Percentiles rank a stretch among this genome's conserved stretches.
These are phyloP conservation scores for Escallonia herrerae DNA, from an alignment of 129 eudicot species.

Conservation along the genomic window DNA sequence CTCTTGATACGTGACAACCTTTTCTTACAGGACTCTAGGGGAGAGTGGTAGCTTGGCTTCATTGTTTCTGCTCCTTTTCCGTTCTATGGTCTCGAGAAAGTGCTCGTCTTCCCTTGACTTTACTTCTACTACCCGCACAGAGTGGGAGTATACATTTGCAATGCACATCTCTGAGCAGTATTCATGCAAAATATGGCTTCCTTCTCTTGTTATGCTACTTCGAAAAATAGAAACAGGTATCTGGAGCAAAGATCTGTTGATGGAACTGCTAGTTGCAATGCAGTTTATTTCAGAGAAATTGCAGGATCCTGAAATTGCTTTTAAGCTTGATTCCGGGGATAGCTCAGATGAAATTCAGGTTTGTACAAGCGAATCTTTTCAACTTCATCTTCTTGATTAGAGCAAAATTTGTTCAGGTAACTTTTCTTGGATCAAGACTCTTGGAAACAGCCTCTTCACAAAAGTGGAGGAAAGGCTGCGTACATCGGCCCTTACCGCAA, in stretches of 20 bases:
- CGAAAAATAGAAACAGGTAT: conserved; percentile 35
- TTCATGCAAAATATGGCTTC: conserved; percentile 80
- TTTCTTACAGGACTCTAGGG: conserved; percentile 65
- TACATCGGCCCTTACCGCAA: too few species aligned
- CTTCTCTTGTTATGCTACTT: conserved; percentile 63
- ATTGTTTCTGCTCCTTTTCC: conserved; percentile 64
- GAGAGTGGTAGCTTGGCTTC: conserved; percentile 69
- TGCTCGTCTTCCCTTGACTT: conserved; percentile 8
- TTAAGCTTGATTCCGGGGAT: conserved; percentile 71
- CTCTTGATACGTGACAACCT: conserved; percentile 10
- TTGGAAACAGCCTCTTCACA: too few species aligned
- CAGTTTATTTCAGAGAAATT: conserved; percentile 56
- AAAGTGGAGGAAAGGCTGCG: too few species aligned
- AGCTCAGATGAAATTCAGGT: conserved; percentile 62
- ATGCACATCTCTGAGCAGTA: conserved; percentile 61
- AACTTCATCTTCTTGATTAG: background rate
- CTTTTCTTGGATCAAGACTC: too few species aligned
- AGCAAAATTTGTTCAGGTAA: too few species aligned
- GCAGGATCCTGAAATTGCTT: conserved; percentile 76
- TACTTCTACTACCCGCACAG: conserved; percentile 18
- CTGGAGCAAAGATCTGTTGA: conserved; percentile 32
- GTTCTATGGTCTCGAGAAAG: conserved; percentile 51
- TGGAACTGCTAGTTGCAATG: conserved; percentile 55
- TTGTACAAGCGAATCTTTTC: background rate
- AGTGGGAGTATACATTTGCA: conserved; percentile 83